These are phyloP conservation scores for Butyriboletus loyo DNA, from an alignment of 768 basidiomycete genomes.

Conservation along the genomic window DNA sequence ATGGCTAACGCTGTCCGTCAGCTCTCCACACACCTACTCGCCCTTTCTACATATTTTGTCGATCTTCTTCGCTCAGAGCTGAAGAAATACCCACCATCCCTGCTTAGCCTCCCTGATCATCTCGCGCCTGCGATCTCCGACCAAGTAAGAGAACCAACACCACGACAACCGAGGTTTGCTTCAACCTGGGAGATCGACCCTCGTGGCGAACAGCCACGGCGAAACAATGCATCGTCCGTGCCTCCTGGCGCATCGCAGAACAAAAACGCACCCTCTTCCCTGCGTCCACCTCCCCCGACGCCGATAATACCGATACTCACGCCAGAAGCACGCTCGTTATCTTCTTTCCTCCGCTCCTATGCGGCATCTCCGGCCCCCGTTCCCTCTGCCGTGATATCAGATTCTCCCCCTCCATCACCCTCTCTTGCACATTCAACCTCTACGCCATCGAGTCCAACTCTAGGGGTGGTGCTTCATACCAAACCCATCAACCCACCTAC, in stretches of 20 bases:
- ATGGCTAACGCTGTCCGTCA: constrained; percentile 31
- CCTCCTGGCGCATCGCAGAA: background rate
- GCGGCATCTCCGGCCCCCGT: background rate
- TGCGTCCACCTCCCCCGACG: constrained; percentile 35
- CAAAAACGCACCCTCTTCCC: background rate
- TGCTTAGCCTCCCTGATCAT: constrained; percentile 27
- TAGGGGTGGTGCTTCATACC: constrained; percentile 51
- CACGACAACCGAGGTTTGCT: background rate
- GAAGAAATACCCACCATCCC: constrained; percentile 23
- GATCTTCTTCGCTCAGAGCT: constrained; percentile 31
- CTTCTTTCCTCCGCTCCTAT: constrained; percentile 51
- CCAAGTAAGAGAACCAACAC: background rate
- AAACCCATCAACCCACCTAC: constrained; percentile 85
- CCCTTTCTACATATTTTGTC: constrained; percentile 31
- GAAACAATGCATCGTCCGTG: background rate
- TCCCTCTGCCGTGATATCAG: background rate
- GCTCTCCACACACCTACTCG: constrained; percentile 24
- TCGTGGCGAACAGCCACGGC: background rate
- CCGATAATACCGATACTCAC: constrained; percentile 89
- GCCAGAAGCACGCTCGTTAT: constrained; percentile 68
- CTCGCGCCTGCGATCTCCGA: constrained; percentile 2
- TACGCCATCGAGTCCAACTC: constrained; percentile 2
- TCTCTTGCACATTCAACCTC: background rate
- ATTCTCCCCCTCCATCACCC: background rate
- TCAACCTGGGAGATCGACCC: constrained; percentile 8